phyloP scores from a whole-genome alignment of 768 basidiomycete species.

The Lactarius psammicola region DNA sequence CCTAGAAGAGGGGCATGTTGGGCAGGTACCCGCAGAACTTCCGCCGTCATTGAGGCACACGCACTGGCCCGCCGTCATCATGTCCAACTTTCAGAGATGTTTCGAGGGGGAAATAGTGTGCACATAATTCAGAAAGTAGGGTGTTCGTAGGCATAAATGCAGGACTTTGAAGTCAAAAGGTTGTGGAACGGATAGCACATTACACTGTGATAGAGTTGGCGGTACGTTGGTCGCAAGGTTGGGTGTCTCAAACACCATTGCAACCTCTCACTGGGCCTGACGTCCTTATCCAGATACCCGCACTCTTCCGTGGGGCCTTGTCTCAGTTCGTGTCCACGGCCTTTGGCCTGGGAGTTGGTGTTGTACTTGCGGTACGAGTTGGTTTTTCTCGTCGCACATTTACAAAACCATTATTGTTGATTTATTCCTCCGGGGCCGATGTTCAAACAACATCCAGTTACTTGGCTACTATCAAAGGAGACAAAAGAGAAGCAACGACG shows the following conservation, averaged over 20 bases:
- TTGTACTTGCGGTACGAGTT: constrained; percentile 23
- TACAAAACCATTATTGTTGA: constrained; percentile 2
- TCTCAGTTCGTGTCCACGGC: constrained; percentile 55
- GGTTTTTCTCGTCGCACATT: constrained; percentile 25
- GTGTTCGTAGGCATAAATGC: neutral
- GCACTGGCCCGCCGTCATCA: neutral
- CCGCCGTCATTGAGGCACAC: neutral
- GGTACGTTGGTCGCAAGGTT: constrained; percentile 44
- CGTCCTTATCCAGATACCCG: constrained; percentile 41
- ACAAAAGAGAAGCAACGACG: constrained; percentile 35
- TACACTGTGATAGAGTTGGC: constrained; percentile 46
- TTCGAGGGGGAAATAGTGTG: constrained; percentile 39
- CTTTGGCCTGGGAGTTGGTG: constrained; percentile 38
- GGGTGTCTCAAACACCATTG: constrained; percentile 1
- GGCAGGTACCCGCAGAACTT: neutral
- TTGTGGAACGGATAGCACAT: constrained; percentile 48
- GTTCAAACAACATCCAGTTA: constrained; percentile 60
- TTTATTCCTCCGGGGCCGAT: constrained; percentile 72
- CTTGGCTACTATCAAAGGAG: constrained; percentile 49
- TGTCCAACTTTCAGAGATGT: constrained; percentile 26
- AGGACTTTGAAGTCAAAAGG: constrained; percentile 64
- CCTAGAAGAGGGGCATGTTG: neutral
- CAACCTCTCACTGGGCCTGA: neutral
- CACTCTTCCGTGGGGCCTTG: constrained; percentile 56
- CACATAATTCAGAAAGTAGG: neutral